Base-by-base conservation (phyloP, 163 green algal genomes). In the Chlamydomonas reinhardtii region DNA sequence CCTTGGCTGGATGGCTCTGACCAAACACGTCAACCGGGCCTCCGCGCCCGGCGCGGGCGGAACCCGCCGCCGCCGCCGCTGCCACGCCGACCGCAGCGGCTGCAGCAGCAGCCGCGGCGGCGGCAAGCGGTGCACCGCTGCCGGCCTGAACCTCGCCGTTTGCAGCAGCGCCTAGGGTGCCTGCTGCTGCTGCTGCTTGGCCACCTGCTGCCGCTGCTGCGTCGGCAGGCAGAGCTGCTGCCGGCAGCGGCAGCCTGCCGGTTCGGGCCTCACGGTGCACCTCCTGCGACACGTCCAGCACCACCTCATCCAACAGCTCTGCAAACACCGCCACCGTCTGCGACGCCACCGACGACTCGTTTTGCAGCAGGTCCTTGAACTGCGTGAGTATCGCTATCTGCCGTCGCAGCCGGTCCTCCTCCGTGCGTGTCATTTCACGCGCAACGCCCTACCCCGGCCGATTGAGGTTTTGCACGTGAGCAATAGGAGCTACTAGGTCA, bases 11-110 rank as follows among this genome's bases (percentile, higher is more conserved):
- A 76, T 95, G 92, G 75, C 79, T 90, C 73, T 94, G 90, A 16
- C 94, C 94, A 85, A 96, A 96, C n/a, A 95, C 87, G 48, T 96
- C 94, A 20, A 93, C 82, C 1, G 81, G 59, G 2, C 81, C 29
- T n/a, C 71, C 29, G 37, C 34, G 37, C 59, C 81, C 4, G 81
- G 71, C 71, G 59, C 71, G 68, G 71, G 35, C 19, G 64, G 56
- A 27, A 43, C 4, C 2, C 32, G 37, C 29, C 12, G 20, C 6
- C 66, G 66, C n/a, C 66, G n/a, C n/a, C 31, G 66, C 65, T 17
- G 65, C 15, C 29, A 14, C 20, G 12, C 16, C 17, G 8, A n/a
- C 34, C 2, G 66, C 66, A 4, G 48, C 48, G 19, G 48, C 9
- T 20, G 12, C 48, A 56, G 12, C 48, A 1, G 48, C 48, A 56